Base-by-base conservation (phyloP, 2,329 filamentous ascomycete species). In the Xylariales sp. region DNA sequence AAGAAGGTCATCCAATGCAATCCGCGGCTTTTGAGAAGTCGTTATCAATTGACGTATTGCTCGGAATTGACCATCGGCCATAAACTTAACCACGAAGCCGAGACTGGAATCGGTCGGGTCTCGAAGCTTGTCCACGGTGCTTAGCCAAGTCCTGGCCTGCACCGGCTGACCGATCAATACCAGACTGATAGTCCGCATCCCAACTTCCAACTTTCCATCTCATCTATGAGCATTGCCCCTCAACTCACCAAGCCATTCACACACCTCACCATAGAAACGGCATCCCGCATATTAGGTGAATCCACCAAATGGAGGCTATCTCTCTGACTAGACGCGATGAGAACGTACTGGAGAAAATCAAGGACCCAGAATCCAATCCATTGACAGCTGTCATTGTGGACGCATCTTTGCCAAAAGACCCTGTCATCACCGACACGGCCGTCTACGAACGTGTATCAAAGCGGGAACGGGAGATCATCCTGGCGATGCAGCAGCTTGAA, bases 341-440 rank as follows among this genome's bases (percentile, higher is more conserved):
- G 57, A 71, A 78, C 43, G 71, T 84, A 50, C 73, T 85, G 44
- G 72, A 77, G 47, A 83, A 83, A 58, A 83, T 85, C 59, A 78
- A 76, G 52, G 80, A 85, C 46, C 80, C 80, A 1, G 81, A 85
- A 54, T 73, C 73, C 6, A 72, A 82, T 47, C 75, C 80, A 11
- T 66, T 72, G 12, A 63, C 70, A 8, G 64, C 70, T 10, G 61
- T 79, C 40, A 65, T 78, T 42, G 65, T 82, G 43, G 76, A 82
- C 56, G 55, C 67, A 31, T 70, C 65, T 21, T 63, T 73, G 45
- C 76, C 70, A 7, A 77, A 71, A 50, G 78, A 84, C 46, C 78
- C 80, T 4, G 67, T 80, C 43, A 57, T 82, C 51, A 65, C 63
- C 25, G 71, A 83, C 48, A 37, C 59, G 3, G 56, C 58, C 18